Base-by-base conservation (phyloP, 1,284 basidiomycete genomes). In the Chiua sp. region DNA sequence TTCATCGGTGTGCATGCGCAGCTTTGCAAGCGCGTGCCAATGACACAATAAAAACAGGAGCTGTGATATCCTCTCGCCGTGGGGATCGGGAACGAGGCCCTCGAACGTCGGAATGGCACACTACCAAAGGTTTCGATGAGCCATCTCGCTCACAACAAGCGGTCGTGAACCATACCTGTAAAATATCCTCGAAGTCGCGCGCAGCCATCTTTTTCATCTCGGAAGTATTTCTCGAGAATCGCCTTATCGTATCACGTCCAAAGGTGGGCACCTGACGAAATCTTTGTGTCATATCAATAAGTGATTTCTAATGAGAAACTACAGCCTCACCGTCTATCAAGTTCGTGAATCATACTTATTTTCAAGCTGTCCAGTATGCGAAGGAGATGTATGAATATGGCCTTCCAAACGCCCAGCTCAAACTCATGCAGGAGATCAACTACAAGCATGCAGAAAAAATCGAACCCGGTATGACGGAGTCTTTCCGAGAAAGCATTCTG, bases 161-260 rank as follows among this genome's bases (percentile, higher is more conserved):
- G 26, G 26, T 26, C 26, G 26, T 26, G 26, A 26, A 26, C 26
- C 26, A 26, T 35, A 35, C 33, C 71, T 79, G 75, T 0, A 79
- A 59, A 0, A 79, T 30, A 16, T 71, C 66, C 7, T 71, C 56
- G 8, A 61, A 70, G 6, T 70, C 66, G 1, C 58, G 20, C 0
- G 58, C 65, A 0, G 61, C 62, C 0, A 64, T 33, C 0, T 18
- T 2, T 3, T 70, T 69, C 64, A 71, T 66, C 0, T 16, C 33
- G 6, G 59, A 70, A 0, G 51, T 46, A 47, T 69, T 70, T 20
- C 59, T 61, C 20, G 49, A 39, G 33, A 68, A 69, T 6, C 10
- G 13, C 1, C 18, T 3, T 5, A 70, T 68, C 0, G 50, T 63
- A 3, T 51, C 59, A 0, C 22, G 1, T 4, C 51, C 53, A 39